Evolutionary conservation across 2,329 filamentous ascomycete genomes (phyloP).

Genomic region (Exophiala bonariae): DNA sequence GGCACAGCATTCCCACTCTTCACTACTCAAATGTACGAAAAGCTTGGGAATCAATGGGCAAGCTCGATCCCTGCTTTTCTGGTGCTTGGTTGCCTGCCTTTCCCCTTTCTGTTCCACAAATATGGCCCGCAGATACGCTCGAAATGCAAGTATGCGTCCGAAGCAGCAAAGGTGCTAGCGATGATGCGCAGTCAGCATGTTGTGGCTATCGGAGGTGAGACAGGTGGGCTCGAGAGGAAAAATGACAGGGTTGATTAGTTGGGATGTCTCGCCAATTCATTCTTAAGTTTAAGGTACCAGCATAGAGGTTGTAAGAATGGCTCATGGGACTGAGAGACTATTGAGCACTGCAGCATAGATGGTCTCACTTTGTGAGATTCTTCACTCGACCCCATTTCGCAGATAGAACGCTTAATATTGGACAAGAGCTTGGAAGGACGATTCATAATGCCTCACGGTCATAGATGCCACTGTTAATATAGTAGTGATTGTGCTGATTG

Average conservation of each 20-base stretch:
- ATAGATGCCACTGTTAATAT: too few relatives aligned
- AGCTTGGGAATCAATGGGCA: constrained; percentile 49
- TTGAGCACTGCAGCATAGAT: too few relatives aligned
- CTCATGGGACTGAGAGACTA: too few relatives aligned
- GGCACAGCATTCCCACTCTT: constrained; percentile 50
- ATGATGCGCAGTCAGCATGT: constrained; percentile 24
- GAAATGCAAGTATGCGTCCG: constrained; percentile 34
- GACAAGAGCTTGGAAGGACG: too few relatives aligned
- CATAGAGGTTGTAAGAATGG: too few relatives aligned
- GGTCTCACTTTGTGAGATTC: too few relatives aligned
- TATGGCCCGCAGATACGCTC: constrained; percentile 52
- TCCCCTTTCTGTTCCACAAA: constrained; percentile 32
- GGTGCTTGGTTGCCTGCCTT: constrained; percentile 43
- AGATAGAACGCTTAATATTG: too few relatives aligned
- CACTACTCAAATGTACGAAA: constrained; percentile 44
- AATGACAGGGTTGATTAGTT: constrained; percentile 23
- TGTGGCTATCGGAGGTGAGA: constrained; percentile 23
- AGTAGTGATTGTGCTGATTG: constrained; percentile 20
- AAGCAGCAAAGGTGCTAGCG: constrained; percentile 17
- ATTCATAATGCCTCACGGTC: too few relatives aligned
- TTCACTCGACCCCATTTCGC: too few relatives aligned
- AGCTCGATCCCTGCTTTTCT: constrained; percentile 46
- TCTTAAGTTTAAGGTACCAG: too few relatives aligned
- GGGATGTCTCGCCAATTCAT: constrained; percentile 9
- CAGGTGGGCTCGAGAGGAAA: constrained; percentile 22